phyloP scores from a whole-genome alignment of 148 eudicot species.

The Selenicereus undatus region DNA sequence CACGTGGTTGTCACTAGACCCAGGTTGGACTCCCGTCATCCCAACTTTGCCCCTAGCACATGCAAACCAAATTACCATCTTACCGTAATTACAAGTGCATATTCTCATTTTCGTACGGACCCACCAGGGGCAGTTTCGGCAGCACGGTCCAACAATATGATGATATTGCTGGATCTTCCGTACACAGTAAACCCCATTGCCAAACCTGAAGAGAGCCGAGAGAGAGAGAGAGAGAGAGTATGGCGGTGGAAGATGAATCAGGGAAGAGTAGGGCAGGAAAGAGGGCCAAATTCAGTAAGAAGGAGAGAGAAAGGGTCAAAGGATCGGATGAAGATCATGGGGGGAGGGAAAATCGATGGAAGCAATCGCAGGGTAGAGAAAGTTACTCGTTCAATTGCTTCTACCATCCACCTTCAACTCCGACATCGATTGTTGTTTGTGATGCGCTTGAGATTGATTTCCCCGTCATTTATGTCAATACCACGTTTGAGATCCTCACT shows the following conservation, averaged over 20 bases:
- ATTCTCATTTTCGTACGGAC: too few species aligned
- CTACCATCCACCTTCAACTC: conserved; percentile 32
- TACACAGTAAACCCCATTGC: not conserved
- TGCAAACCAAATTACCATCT: not conserved
- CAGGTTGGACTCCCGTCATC: conserved; percentile 3
- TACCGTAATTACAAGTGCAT: too few species aligned
- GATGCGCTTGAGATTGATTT: conserved; percentile 73
- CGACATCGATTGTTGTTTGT: conserved; percentile 69
- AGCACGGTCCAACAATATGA: conserved; percentile 1
- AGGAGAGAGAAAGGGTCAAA: conserved; percentile 5
- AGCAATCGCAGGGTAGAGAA: not conserved
- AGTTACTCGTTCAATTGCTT: conserved; percentile 16
- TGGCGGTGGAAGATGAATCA: conserved; percentile 31
- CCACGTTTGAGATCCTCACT: conserved; percentile 60
- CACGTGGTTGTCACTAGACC: conserved; percentile 27
- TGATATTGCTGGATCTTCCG: not conserved
- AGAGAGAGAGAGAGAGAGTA: conserved; percentile 19
- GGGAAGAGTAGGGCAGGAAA: conserved; percentile 31
- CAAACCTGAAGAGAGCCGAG: not conserved
- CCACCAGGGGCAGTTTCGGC: too few species aligned
- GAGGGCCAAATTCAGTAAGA: conserved; percentile 41
- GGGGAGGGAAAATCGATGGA: not conserved
- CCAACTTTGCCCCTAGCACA: conserved; percentile 4
- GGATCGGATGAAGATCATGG: conserved; percentile 18
- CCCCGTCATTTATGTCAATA: conserved; percentile 77